phyloP scores from a whole-genome alignment of 2,329 filamentous ascomycete genomes.

The Bimuria novae-zelandiae region DNA sequence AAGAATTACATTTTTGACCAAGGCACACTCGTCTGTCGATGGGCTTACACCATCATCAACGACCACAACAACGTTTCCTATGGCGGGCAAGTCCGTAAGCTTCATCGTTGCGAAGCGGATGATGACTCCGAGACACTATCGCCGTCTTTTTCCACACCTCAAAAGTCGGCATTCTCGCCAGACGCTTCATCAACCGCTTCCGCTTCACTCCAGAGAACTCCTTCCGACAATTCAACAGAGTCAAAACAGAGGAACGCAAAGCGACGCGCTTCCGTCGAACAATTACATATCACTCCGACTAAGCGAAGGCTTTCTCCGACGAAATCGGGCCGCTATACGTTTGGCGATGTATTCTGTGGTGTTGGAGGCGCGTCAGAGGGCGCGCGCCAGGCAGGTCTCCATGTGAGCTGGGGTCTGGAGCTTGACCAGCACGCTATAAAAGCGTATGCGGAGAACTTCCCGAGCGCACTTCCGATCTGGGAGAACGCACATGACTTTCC shows the following conservation, averaged over 20 bases:
- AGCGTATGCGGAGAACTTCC: constrained; percentile 21
- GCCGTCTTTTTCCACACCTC: background rate
- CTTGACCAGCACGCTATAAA: constrained; percentile 15
- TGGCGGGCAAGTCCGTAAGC: constrained; percentile 13
- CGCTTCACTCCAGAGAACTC: background rate
- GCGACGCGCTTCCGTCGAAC: background rate
- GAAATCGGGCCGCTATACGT: constrained; percentile 13
- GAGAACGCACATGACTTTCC: constrained; percentile 25
- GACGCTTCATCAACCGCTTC: background rate
- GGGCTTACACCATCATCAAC: constrained; percentile 11
- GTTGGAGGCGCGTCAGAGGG: constrained; percentile 27
- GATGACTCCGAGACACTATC: background rate
- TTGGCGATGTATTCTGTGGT: constrained; percentile 26
- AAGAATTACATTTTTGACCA: constrained; percentile 14
- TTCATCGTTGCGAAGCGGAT: constrained; percentile 17
- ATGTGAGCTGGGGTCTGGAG: constrained; percentile 22
- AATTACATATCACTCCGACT: background rate
- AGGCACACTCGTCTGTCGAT: constrained; percentile 19
- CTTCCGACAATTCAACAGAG: background rate
- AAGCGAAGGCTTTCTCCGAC: background rate
- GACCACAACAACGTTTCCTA: constrained; percentile 17
- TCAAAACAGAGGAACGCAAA: background rate
- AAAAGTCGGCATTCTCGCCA: background rate
- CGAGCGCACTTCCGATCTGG: constrained; percentile 4
- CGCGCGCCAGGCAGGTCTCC: constrained; percentile 20